Conservation (phyloP, 2,329 filamentous ascomycete genomes). For the Stagonosporopsis cucurbitacearum region DNA sequence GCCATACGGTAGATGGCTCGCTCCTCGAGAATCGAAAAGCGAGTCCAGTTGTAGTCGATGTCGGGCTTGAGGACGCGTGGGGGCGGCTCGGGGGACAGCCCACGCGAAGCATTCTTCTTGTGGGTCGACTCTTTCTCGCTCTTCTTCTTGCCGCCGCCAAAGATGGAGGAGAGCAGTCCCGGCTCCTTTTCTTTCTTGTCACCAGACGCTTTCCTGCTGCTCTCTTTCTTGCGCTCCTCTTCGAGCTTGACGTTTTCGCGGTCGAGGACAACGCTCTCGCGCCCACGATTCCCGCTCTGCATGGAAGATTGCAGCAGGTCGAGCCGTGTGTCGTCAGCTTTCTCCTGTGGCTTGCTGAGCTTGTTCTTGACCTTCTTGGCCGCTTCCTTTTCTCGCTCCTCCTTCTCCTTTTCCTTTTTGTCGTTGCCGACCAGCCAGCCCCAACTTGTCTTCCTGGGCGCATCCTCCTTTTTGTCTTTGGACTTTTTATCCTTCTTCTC, state of each 20-base stretch:
- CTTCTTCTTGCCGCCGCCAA: constrained; percentile 89
- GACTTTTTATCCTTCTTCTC: constrained; percentile 79
- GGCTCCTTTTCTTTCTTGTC: constrained; percentile 89
- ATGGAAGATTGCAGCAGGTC: constrained; percentile 89
- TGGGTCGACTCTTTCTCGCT: constrained; percentile 74
- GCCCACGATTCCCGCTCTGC: constrained; percentile 67
- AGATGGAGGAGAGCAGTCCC: constrained; percentile 90
- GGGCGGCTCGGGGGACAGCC: constrained; percentile 77
- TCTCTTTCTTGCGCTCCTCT: constrained; percentile 83
- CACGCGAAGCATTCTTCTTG: constrained; percentile 75
- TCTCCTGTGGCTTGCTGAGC: constrained; percentile 65
- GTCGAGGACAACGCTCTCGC: constrained; percentile 85
- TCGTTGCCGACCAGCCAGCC: constrained; percentile 73
- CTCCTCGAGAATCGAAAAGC: constrained; percentile 94
- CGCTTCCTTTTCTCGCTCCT: constrained; percentile 48
- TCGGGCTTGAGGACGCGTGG: constrained; percentile 79
- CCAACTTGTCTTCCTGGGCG: constrained; percentile 78
- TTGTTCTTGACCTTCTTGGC: constrained; percentile 63
- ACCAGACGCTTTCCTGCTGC: constrained; percentile 70
- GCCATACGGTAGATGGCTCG: constrained; percentile 98
- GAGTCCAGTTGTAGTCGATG: constrained; percentile 93
- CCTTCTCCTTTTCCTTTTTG: constrained; percentile 55
- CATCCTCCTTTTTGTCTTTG: constrained; percentile 75
- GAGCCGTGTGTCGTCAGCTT: constrained; percentile 74
- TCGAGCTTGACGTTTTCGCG: constrained; percentile 77